Percentiles rank a stretch among this genome's conserved stretches.
Conservation (phyloP, 179 eudicot genomes). For the Spinacia oleracea region DNA sequence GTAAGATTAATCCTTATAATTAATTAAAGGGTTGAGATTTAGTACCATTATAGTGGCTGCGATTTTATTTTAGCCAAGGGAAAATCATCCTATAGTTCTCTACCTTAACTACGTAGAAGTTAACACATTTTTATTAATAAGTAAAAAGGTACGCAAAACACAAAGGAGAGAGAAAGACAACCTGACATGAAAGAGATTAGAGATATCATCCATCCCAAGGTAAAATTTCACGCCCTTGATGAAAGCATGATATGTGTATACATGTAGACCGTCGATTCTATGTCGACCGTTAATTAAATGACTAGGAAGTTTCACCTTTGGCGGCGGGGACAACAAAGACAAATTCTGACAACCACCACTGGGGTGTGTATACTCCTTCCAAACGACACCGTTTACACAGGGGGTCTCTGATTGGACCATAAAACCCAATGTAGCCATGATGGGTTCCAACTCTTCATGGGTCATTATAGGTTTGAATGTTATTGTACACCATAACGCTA, state of each 20-base stretch:
- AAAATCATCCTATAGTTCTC: too few relatives aligned
- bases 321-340: slow-evolving; percentile 10
- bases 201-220: slow-evolving; percentile 35
- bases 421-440: slow-evolving; percentile 57
- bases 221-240: slow-evolving; percentile 48
- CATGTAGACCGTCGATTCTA: slow-evolving; percentile 59
- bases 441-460: slow-evolving; percentile 62
- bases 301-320: slow-evolving; percentile 47
- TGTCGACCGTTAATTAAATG: not conserved
- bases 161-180: slow-evolving; percentile 13
- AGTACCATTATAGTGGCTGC: too few relatives aligned
- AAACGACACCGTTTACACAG: slow-evolving; percentile 29
- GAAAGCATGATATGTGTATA: slow-evolving; percentile 47
- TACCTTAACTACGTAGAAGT: too few relatives aligned
- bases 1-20: too few relatives aligned
- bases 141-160: not conserved
- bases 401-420: slow-evolving; percentile 20
- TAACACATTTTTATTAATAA: not conserved
- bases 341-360: slow-evolving; percentile 7
- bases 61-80: too few relatives aligned
- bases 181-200: slow-evolving; percentile 59
- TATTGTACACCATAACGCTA: slow-evolving; percentile 49
- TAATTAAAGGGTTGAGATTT: too few relatives aligned
- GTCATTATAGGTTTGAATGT: slow-evolving; percentile 51
- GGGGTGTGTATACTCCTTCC: slow-evolving; percentile 47